Evolutionary conservation across 176 grass and related monocot species (phyloP).

Genomic region (Elymus sibiricus): DNA sequence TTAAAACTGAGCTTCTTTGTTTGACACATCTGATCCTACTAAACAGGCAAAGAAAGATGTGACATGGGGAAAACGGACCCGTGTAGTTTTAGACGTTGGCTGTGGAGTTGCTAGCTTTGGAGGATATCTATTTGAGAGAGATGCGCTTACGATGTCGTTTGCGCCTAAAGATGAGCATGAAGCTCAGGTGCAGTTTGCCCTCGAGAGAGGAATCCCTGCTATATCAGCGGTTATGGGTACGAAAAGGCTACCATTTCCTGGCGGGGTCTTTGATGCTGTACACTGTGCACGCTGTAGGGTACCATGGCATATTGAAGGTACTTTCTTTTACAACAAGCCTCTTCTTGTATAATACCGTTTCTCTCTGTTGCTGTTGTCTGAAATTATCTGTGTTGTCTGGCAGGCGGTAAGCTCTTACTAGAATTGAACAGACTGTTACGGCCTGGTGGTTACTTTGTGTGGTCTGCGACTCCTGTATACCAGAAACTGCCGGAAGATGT

Average conservation of each 20-base stretch:
- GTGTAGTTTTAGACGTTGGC: constrained; percentile 76
- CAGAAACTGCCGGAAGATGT: constrained; percentile 64
- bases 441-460: constrained; percentile 85
- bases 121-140: constrained; percentile 72
- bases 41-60: constrained; percentile 64
- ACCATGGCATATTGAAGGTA: constrained; percentile 96
- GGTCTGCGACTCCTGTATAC: constrained; percentile 91
- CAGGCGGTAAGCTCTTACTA: constrained; percentile 78
- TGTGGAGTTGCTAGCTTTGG: constrained; percentile 93
- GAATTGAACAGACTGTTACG: constrained; percentile 73
- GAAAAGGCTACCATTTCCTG: constrained; percentile 78
- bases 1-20: not conserved
- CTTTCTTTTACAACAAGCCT: not conserved
- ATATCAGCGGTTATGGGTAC: constrained; percentile 96
- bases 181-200: constrained; percentile 88
- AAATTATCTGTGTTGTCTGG: constrained; percentile 27
- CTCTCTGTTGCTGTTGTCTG: not conserved
- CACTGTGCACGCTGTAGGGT: constrained; percentile 90
- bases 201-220: constrained; percentile 93
- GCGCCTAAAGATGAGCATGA: constrained; percentile 96
- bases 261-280: constrained; percentile 78
- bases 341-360: not conserved
- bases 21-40: not conserved
- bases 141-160: constrained; percentile 81
- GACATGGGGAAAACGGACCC: constrained; percentile 63